These are phyloP conservation scores for Pisolithus microcarpus DNA, from an alignment of 768 basidiomycete genomes.

Conservation along the genomic window DNA sequence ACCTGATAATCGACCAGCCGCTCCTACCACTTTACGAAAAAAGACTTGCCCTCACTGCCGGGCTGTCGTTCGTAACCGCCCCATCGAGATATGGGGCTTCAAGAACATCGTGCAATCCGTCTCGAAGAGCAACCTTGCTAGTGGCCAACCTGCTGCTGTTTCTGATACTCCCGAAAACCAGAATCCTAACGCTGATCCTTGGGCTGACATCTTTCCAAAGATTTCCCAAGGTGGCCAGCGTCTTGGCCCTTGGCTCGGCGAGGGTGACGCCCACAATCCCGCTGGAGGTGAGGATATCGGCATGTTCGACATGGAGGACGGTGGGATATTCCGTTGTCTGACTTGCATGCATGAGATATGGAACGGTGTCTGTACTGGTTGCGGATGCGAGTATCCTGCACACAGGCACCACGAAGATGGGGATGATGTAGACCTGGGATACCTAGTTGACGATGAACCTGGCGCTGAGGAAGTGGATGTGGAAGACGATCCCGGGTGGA, in stretches of 20 bases:
- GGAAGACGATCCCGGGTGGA: conserved; percentile 9
- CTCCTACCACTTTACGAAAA: conserved; percentile 27
- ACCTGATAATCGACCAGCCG: conserved; percentile 17
- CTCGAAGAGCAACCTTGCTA: conserved; percentile 46
- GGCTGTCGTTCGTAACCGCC: conserved; percentile 36
- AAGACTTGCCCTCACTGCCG: conserved; percentile 43
- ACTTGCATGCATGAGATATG: conserved; percentile 77
- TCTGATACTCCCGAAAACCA: conserved; percentile 20
- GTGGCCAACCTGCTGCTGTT: conserved; percentile 17
- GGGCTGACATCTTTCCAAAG: conserved; percentile 55
- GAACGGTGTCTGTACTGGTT: conserved; percentile 57
- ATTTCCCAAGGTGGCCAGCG: neutral
- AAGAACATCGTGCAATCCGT: conserved; percentile 41
- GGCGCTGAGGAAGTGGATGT: conserved; percentile 27
- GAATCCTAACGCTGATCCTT: conserved; percentile 43
- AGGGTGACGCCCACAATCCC: conserved; percentile 9
- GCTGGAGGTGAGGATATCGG: conserved; percentile 40
- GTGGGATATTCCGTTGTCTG: conserved; percentile 67
- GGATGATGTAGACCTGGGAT: conserved; percentile 25
- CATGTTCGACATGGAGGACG: conserved; percentile 67
- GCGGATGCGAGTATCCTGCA: conserved; percentile 53
- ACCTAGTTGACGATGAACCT: conserved; percentile 24
- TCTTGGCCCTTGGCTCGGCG: conserved; percentile 20
- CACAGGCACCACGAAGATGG: conserved; percentile 30
- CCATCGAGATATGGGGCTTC: conserved; percentile 42